Percentiles rank a stretch among this genome's conserved stretches.
Evolutionary conservation across 108 stramenopile species (phyloP).

Genomic region (Fragilaria crotonensis): DNA sequence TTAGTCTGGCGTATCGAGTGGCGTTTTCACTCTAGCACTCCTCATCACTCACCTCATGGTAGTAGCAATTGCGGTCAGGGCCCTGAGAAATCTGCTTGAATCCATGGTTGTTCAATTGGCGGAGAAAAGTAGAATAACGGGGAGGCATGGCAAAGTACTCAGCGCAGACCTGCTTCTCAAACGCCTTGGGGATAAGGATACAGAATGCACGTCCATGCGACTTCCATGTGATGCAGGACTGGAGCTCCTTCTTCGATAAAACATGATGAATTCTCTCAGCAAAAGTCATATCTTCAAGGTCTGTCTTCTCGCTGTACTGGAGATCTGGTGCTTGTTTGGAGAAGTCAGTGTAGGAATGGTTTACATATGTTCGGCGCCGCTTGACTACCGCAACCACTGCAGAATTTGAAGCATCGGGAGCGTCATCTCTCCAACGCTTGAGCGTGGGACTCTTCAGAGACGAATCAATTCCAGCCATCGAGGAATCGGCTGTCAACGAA

Average conservation of each 20-base stretch:
- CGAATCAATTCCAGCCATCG: too few relatives aligned
- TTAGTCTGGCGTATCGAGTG: too few relatives aligned
- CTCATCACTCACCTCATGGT: conserved; percentile 47
- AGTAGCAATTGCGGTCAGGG: conserved; percentile 42
- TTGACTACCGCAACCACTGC: conserved; percentile 4
- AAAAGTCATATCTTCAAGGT: conserved; percentile 5
- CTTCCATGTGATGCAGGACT: conserved; percentile 37
- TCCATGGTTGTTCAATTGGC: conserved; percentile 69
- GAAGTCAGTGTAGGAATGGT: conserved; percentile 16
- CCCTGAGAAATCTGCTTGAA: conserved; percentile 31
- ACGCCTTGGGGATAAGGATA: conserved; percentile 50
- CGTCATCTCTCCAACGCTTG: too few relatives aligned
- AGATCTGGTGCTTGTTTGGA: not conserved
- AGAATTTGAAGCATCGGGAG: too few relatives aligned
- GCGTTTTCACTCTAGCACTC: too few relatives aligned
- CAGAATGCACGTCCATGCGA: conserved; percentile 62
- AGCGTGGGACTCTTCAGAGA: too few relatives aligned
- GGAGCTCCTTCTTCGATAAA: too few relatives aligned
- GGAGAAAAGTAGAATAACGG: conserved; percentile 59
- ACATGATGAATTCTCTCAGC: conserved; percentile 12
- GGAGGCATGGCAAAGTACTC: too few relatives aligned
- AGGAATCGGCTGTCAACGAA: too few relatives aligned
- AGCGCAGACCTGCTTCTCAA: too few relatives aligned
- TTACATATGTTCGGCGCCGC: conserved; percentile 5
- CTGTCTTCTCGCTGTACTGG: not conserved